phyloP scores from a whole-genome alignment of 192 early-diverging fungal genomes.

The Backusella westeae region DNA sequence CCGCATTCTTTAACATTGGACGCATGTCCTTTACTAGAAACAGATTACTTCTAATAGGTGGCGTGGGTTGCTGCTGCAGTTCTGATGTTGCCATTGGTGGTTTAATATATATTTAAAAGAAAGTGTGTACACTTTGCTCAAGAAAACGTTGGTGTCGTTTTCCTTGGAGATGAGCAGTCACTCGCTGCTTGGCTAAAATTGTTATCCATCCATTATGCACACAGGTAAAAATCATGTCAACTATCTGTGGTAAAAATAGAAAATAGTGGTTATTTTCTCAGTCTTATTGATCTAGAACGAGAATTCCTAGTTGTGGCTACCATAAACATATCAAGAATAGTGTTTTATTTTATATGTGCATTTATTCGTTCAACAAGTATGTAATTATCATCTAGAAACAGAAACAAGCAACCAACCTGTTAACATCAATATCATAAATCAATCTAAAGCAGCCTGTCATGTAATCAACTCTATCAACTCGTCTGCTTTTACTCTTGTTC shows the following conservation, averaged over 20 bases:
- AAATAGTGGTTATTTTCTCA: neutral
- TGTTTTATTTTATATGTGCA: neutral
- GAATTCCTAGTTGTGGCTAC: neutral
- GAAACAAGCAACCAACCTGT: no score
- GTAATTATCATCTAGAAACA: neutral
- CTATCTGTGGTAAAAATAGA: no score
- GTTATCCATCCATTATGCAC: no score
- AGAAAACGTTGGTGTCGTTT: no score
- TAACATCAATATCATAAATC: no score
- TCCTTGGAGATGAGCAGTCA: no score
- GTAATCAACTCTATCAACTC: no score
- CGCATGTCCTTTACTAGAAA: slow-evolving; percentile 47
- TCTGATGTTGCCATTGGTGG: neutral
- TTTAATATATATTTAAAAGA: neutral
- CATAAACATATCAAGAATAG: neutral
- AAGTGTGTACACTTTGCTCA: no score
- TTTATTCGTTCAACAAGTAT: neutral
- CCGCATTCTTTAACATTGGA: slow-evolving; percentile 57
- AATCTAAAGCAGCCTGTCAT: no score
- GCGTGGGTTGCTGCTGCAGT: neutral
- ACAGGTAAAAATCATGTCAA: no score
- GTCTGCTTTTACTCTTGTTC: no score
- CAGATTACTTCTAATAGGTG: slow-evolving; percentile 8
- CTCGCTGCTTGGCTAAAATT: no score
- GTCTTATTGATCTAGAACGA: neutral